Evolutionary conservation across 176 grass and related monocot genomes (phyloP), one percentile per base, ranked within the genome.

Genomic region (Guadua angustifolia): DNA sequence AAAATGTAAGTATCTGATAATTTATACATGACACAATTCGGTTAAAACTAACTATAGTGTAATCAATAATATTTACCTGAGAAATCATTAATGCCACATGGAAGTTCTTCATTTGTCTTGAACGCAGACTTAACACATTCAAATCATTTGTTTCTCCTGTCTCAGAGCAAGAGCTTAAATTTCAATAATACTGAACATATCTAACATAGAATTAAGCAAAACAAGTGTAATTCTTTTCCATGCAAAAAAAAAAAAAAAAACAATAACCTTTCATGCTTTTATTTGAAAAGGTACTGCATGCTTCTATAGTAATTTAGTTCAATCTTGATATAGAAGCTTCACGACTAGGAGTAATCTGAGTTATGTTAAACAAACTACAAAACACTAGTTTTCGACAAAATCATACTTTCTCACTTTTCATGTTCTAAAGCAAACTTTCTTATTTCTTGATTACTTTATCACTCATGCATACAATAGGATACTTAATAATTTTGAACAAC

Each of bases 31-130:
- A 84, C 46, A 59, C 71, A 55, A 83, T 42, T 46, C 11, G 66
- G 63, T 5, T 43, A 83, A 64, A 56, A 82, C 55, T 3, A 73
- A 73, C 11, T 65, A 55, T 71, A 39, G 49, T 29, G 14, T 12
- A 52, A 33, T 84, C 64, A 33, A 51, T 50, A 88, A 89, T 40
- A 57, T 64, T 65, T 79, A 95, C 96, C 89, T 99, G 96, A 89
- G 93, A 99, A 77, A 92, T 95, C 93, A 99, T 94, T 49, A 95
- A 82, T 66, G 89, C 91, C 71, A 99, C 58, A 72, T 99, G 96
- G 59, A 99, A 95, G 71, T 99, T 99, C 85, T 99, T 99, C 96
- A 95, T 95, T 89, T 99, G 96, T 49, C 91, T 95, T 26, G 81
- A 90, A 74, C 96, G 89, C 62, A 94, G 74, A 84, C 80, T 65